phyloP scores from a whole-genome alignment of 2,329 filamentous ascomycete genomes.

The Xylaria sp. region DNA sequence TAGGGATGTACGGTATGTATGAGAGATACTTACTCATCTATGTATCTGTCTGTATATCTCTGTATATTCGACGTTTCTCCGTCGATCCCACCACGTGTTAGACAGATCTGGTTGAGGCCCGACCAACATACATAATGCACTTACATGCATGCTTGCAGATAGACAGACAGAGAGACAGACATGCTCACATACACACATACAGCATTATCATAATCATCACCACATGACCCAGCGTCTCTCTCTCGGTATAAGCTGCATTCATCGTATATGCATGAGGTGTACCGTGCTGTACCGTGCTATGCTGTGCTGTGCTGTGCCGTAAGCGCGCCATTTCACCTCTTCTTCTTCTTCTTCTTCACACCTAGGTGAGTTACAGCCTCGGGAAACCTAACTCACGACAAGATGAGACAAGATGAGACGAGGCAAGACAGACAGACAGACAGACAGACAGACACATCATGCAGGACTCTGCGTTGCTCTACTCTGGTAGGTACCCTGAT shows the following conservation, averaged over 20 bases:
- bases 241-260: conserved; percentile 10
- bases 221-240: neutral
- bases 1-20: conserved; percentile 12
- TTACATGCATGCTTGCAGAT: neutral
- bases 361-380: conserved; percentile 29
- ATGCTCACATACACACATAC: neutral
- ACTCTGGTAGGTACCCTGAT: neutral
- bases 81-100: neutral
- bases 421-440: neutral
- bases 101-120: neutral
- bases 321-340: neutral
- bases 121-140: conserved; percentile 3
- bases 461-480: neutral
- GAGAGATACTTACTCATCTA: neutral
- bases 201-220: neutral
- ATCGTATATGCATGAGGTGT: conserved; percentile 24
- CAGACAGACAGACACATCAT: neutral
- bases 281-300: no score
- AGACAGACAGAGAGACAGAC: no score
- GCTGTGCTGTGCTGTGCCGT: neutral
- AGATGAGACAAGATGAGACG: neutral
- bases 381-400: neutral
- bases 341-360: conserved; percentile 4
- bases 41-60: conserved; percentile 20
- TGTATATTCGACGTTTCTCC: conserved; percentile 19